Conservation (phyloP, 1,284 basidiomycete species). For the Tetrapyrgos nigripes region DNA sequence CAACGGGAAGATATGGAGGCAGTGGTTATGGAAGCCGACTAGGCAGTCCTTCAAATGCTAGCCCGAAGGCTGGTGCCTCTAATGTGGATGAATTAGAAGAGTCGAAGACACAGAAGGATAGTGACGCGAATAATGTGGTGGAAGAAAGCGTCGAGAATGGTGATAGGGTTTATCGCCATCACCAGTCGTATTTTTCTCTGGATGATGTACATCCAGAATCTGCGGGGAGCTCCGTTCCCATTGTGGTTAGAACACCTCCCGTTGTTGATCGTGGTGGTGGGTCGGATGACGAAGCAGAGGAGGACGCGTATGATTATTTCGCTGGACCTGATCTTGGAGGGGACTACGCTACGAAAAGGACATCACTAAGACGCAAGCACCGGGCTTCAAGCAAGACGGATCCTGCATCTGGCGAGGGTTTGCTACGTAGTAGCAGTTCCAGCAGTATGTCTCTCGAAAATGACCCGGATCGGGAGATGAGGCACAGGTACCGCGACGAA, state of each 20-base stretch:
- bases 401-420: background rate
- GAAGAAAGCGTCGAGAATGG: slow-evolving; percentile 26
- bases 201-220: background rate
- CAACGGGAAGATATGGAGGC: slow-evolving; percentile 52
- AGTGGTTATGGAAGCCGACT: slow-evolving; percentile 9
- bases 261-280: slow-evolving; percentile 5
- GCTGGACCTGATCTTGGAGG: slow-evolving; percentile 60
- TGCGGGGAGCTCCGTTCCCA: slow-evolving; percentile 15
- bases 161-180: slow-evolving; percentile 25
- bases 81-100: slow-evolving; percentile 15
- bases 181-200: slow-evolving; percentile 24
- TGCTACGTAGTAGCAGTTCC: slow-evolving; percentile 14
- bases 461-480: no score
- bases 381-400: background rate
- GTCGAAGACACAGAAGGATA: slow-evolving; percentile 7
- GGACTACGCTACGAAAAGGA: slow-evolving; percentile 30
- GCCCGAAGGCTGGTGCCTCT: slow-evolving; percentile 38
- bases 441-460: slow-evolving; percentile 14
- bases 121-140: background rate
- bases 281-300: slow-evolving; percentile 27
- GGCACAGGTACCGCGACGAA: slow-evolving; percentile 17
- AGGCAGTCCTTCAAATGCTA: slow-evolving; percentile 23
- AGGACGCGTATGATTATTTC: slow-evolving; percentile 70
- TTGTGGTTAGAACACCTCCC: slow-evolving; percentile 21
- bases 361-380: slow-evolving; percentile 15